A percentile compares a stretch with the other conserved stretches of the same genome.
These are phyloP conservation scores for Phaeoacremonium minimum DNA, from an alignment of 2,329 filamentous ascomycete genomes.

Conservation along the genomic window DNA sequence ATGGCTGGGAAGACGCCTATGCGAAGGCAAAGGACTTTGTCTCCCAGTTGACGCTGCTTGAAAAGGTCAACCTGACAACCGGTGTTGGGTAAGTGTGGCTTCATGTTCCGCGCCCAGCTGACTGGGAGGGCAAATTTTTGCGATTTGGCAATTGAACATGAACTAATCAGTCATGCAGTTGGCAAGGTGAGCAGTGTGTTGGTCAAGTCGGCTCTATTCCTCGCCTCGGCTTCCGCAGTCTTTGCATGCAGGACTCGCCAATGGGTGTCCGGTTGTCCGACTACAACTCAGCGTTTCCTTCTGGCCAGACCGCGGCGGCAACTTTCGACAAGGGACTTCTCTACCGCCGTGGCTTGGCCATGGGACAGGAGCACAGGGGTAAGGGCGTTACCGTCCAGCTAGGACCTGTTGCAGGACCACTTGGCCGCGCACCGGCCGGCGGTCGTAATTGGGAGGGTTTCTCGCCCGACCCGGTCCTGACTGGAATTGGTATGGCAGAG, in stretches of 20 bases:
- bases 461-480: slow-evolving; percentile 71
- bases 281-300: slow-evolving; percentile 77
- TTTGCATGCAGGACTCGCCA: slow-evolving; percentile 87
- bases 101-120: slow-evolving; percentile 3
- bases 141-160: too few relatives aligned
- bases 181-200: slow-evolving; percentile 69
- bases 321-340: slow-evolving; percentile 75
- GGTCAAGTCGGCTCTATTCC: slow-evolving; percentile 71
- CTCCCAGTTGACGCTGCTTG: slow-evolving; percentile 73
- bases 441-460: slow-evolving; percentile 70
- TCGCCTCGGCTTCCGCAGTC: slow-evolving; percentile 61
- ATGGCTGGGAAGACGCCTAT: slow-evolving; percentile 73
- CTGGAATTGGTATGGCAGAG: slow-evolving; percentile 66
- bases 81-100: slow-evolving; percentile 67
- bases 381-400: slow-evolving; percentile 74
- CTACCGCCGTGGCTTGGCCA: slow-evolving; percentile 64
- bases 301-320: slow-evolving; percentile 75
- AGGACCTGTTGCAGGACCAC: slow-evolving; percentile 68
- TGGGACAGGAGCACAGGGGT: slow-evolving; percentile 66
- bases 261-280: slow-evolving; percentile 74
- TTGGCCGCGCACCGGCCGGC: slow-evolving; percentile 64
- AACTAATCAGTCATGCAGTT: slow-evolving; percentile 44
- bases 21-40: slow-evolving; percentile 74
- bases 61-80: slow-evolving; percentile 95
- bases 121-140: too few relatives aligned